A percentile compares a stretch with the other conserved stretches of the same genome.
Conservation (phyloP, 306 rosid species). For the Inga oerstediana region DNA sequence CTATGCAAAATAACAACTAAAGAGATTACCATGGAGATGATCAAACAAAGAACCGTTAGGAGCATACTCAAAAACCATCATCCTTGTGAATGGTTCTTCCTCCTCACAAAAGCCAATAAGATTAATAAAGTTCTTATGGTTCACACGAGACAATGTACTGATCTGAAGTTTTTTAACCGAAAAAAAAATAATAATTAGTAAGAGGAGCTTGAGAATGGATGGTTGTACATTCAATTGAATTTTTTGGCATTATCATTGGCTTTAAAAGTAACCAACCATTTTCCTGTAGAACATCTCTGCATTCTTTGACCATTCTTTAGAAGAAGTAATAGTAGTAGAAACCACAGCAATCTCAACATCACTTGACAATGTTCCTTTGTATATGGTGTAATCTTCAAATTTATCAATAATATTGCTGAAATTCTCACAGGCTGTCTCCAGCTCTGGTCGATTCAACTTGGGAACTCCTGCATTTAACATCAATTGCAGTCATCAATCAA, state of each 20-base stretch:
- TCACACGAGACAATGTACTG: conserved; percentile 73
- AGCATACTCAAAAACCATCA: conserved; percentile 99
- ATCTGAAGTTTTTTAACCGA: conserved; percentile 49
- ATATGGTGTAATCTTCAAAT: conserved; percentile 57
- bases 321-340: conserved; percentile 57
- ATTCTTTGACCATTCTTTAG: conserved; percentile 79
- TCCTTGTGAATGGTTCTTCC: conserved; percentile 85
- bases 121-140: conserved; percentile 93
- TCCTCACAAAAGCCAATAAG: conserved; percentile 96
- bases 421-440: conserved; percentile 97
- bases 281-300: conserved; percentile 65
- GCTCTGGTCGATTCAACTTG: conserved; percentile 75
- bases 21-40: conserved; percentile 83
- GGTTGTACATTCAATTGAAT: neutral
- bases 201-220: conserved; percentile 4
- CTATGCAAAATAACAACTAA: neutral
- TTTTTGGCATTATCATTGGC: conserved; percentile 11
- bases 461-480: conserved; percentile 74
- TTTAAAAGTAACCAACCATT: conserved; percentile 55
- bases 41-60: conserved; percentile 88
- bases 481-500: conserved; percentile 9
- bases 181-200: neutral
- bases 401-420: conserved; percentile 86
- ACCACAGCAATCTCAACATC: conserved; percentile 97
- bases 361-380: conserved; percentile 96